These are phyloP conservation scores for Alternaria infectoria DNA, from an alignment of 2,329 filamentous ascomycete species.

Conservation along the genomic window DNA sequence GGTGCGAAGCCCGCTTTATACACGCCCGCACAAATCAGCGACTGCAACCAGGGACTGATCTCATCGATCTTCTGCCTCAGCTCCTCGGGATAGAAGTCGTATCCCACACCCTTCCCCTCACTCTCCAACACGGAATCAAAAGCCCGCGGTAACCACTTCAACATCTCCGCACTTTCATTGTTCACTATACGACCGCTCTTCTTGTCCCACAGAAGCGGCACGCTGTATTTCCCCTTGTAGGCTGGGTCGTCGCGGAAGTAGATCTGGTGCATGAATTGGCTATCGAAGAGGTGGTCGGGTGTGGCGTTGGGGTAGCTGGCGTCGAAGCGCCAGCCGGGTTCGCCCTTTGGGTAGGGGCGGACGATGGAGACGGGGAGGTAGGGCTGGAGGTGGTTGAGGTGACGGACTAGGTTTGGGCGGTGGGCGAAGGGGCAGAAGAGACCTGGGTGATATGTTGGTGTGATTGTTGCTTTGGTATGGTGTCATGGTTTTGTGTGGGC, in stretches of 20 bases:
- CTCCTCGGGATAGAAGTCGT: conserved; percentile 57
- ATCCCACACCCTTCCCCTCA: neutral
- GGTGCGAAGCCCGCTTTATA: conserved; percentile 67
- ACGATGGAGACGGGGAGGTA: conserved; percentile 65
- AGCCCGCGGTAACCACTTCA: conserved; percentile 63
- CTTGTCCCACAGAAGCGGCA: conserved; percentile 68
- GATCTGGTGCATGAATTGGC: conserved; percentile 65
- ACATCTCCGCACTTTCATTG: conserved; percentile 66
- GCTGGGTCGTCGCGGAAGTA: conserved; percentile 67
- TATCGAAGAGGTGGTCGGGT: conserved; percentile 64
- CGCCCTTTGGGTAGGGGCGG: conserved; percentile 70
- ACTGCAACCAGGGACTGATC: conserved; percentile 61
- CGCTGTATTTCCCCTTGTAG: conserved; percentile 67
- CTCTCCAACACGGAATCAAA: conserved; percentile 59
- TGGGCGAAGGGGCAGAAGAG: conserved; percentile 72
- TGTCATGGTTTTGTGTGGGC: neutral
- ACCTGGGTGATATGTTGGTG: conserved; percentile 45
- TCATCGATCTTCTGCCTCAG: conserved; percentile 60
- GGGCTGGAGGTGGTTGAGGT: conserved; percentile 63
- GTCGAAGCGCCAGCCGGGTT: conserved; percentile 67
- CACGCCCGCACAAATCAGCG: conserved; percentile 64
- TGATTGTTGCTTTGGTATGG: neutral
- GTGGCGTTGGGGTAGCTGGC: conserved; percentile 64
- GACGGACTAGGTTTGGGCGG: conserved; percentile 62
- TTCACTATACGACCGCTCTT: conserved; percentile 63